phyloP scores from a whole-genome alignment of 2,329 filamentous ascomycete species.

The Hymenoscyphus fraxineus region DNA sequence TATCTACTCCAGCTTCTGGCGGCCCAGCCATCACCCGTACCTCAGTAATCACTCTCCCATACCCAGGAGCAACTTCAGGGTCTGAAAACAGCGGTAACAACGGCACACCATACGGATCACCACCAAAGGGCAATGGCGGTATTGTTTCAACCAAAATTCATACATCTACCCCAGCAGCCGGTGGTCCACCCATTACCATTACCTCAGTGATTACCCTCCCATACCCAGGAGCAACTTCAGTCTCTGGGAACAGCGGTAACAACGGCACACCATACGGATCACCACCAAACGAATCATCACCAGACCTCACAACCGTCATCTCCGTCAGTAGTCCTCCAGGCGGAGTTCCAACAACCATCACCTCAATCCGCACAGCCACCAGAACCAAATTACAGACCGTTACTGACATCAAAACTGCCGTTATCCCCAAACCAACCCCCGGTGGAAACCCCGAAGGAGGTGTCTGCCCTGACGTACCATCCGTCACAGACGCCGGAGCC shows the following conservation, averaged over 20 bases:
- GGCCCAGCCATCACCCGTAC: neutral
- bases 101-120: too few relatives aligned
- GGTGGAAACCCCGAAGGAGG: neutral
- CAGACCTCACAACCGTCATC: neutral
- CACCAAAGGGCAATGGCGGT: neutral
- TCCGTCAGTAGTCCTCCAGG: neutral
- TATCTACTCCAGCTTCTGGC: neutral
- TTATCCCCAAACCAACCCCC: neutral
- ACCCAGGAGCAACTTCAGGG: neutral
- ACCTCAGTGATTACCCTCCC: neutral
- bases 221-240: constrained; percentile 1
- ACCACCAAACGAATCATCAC: too few relatives aligned
- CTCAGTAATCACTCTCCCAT: neutral
- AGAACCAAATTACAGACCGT: neutral
- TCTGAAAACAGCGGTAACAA: neutral
- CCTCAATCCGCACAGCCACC: neutral
- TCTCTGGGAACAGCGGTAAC: neutral
- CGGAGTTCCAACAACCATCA: neutral
- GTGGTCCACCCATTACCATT: neutral
- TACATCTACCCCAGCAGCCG: neutral
- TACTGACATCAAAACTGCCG: neutral
- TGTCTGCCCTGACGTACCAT: constrained; percentile 3
- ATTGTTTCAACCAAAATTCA: constrained; percentile 1
- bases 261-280: neutral
- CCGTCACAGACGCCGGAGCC: neutral